Conservation (phyloP, 306 rosid genomes). For the Dalbergia cultrata region DNA sequence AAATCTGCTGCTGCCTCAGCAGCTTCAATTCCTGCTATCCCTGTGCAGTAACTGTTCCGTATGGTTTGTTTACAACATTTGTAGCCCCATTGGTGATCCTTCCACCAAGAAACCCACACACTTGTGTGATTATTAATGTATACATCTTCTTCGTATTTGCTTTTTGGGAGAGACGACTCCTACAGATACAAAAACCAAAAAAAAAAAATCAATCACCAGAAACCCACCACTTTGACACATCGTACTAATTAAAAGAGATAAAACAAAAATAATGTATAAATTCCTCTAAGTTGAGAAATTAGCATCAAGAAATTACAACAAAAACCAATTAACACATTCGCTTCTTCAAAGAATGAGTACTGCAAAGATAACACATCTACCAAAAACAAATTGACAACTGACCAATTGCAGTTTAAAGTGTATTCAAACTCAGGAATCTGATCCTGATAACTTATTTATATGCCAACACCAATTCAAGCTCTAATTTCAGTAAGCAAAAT, state of each 20-base stretch:
- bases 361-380: neutral
- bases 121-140: conserved; percentile 66
- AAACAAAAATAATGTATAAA: neutral
- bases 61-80: conserved; percentile 68
- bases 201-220: neutral
- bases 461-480: neutral
- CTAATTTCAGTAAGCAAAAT: conserved; percentile 23
- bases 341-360: neutral
- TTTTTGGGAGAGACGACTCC: conserved; percentile 62
- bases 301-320: neutral
- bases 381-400: neutral
- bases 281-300: neutral
- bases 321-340: neutral
- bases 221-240: neutral
- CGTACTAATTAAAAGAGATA: neutral
- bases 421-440: neutral
- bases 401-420: neutral
- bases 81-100: conserved; percentile 82
- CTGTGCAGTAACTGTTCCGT: conserved; percentile 69
- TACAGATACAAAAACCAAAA: conserved; percentile 33
- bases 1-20: conserved; percentile 61
- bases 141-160: conserved; percentile 68
- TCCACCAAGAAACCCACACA: conserved; percentile 85
- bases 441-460: neutral
- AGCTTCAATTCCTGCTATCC: conserved; percentile 70